Conservation (phyloP, 1,284 basidiomycete genomes). For the Xanthoconium separans region DNA sequence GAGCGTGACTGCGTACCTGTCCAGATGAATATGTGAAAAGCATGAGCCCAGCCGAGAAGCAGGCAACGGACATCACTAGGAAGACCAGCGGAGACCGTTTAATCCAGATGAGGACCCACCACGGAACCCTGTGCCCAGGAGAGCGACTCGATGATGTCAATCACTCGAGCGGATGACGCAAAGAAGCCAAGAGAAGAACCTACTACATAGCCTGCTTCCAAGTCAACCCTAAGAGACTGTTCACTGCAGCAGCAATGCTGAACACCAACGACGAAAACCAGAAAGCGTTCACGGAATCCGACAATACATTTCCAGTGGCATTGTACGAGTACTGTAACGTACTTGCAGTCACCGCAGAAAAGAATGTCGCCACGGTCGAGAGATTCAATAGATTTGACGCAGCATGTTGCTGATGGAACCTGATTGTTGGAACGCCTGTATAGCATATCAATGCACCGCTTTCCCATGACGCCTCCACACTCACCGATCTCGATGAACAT, state of each 20-base stretch:
- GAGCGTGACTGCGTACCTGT: conserved; percentile 37
- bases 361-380: conserved; percentile 60
- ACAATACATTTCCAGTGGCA: conserved; percentile 29
- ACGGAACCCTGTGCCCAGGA: conserved; percentile 54
- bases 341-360: conserved; percentile 58
- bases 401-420: conserved; percentile 56
- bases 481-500: conserved; percentile 56
- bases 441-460: conserved; percentile 24
- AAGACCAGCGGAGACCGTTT: conserved; percentile 56
- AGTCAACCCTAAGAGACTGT: conserved; percentile 54
- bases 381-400: conserved; percentile 52
- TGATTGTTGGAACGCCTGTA: conserved; percentile 59
- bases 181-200: conserved; percentile 26
- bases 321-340: conserved; percentile 51
- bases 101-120: conserved; percentile 56
- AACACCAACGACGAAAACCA: conserved; percentile 64
- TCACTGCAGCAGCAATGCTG: conserved; percentile 60
- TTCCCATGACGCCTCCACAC: conserved; percentile 24
- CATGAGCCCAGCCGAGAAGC: conserved; percentile 55
- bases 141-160: conserved; percentile 46
- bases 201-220: conserved; percentile 67
- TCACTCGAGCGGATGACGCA: conserved; percentile 10
- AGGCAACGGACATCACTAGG: conserved; percentile 56
- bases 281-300: conserved; percentile 53
- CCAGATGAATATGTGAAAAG: conserved; percentile 52